Evolutionary conservation across 1,284 basidiomycete genomes (phyloP), one percentile per base, ranked within the genome.

Genomic region (Apiotrichum laibachii): DNA sequence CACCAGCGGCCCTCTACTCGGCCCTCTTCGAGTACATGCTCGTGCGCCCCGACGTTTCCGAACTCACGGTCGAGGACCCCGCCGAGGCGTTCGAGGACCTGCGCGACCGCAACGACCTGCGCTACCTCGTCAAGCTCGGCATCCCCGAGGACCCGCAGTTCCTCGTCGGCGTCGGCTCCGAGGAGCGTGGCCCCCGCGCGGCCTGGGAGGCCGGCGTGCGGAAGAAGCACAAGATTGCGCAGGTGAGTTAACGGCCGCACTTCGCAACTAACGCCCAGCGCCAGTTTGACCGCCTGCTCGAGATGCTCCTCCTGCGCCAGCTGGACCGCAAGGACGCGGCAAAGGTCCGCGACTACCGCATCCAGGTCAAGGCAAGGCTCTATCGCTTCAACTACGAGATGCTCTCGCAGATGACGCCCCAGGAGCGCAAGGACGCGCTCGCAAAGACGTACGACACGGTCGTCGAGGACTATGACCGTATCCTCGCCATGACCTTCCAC

Each of bases 31-130:
- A 87, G 69, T 84, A 89, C 72, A 83, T 90, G 52, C 78, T 90
- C 40, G 79, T 82, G 9, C 83, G 85, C 43, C 79, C 85, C 0
- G 80, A 84, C 46, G 86, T 97, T 37, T 86, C 88, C 12, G 95
- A 99, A 76, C 81, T 99, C 54, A 97, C 93, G 0, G 89, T 99
- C 21, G 95, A 99, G 80, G 95, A 99, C 74, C 95, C 95, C 0
- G 92, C 92, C 0, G 95, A 99, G 65, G 72, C 73, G 12, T 77
- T 76, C 53, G 75, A 77, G 60, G 92, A 96, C 71, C 82, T 99
- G 55, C 84, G 95, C 39, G 96, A 99, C 78, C 86, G 89, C 51
- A 90, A 90, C 69, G 96, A 99, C 75, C 82, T 99, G 31, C 81
- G 84, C 61, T 88, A 89, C 82, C 82, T 98, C 18, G 67, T 74